phyloP scores from a whole-genome alignment of 164 flowering plant species.

The Protea cynaroides region DNA sequence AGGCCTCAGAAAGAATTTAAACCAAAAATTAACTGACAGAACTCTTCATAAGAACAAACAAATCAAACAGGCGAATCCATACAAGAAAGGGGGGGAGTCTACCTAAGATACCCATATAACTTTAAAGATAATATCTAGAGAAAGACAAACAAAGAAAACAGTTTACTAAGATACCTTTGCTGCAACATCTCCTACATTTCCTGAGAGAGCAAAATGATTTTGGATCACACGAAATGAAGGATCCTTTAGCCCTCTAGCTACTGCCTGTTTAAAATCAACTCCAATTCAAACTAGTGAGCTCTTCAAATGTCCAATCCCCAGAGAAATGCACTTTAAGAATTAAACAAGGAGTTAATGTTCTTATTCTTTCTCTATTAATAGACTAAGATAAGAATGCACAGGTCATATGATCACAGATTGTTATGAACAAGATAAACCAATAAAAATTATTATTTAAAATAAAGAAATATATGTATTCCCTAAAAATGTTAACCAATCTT shows the following conservation, averaged over 20 bases:
- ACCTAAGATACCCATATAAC: neutral
- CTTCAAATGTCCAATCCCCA: neutral
- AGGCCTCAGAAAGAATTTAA: neutral
- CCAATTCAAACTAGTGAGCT: neutral
- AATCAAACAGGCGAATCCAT: neutral
- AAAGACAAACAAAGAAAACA: neutral
- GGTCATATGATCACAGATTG: neutral
- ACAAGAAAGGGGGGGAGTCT: neutral
- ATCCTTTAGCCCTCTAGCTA: constrained; percentile 90
- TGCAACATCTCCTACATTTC: constrained; percentile 89
- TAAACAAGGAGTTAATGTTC: neutral
- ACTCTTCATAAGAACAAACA: neutral
- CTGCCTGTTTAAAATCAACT: constrained; percentile 44
- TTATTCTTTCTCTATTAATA: neutral
- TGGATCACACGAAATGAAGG: constrained; percentile 94
- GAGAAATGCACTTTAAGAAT: neutral
- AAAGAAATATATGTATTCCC: neutral
- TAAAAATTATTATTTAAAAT: too few relatives aligned
- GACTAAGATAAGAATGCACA: neutral
- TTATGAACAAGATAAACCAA: neutral
- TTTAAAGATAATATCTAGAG: neutral
- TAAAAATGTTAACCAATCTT: neutral
- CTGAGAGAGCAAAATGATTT: constrained; percentile 81
- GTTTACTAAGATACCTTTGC: constrained; percentile 58
- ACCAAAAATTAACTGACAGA: neutral